A percentile compares a stretch with the other conserved stretches of the same genome.
Conservation (phyloP, 2,329 filamentous ascomycete genomes). For the Fusarium fracticaudum region DNA sequence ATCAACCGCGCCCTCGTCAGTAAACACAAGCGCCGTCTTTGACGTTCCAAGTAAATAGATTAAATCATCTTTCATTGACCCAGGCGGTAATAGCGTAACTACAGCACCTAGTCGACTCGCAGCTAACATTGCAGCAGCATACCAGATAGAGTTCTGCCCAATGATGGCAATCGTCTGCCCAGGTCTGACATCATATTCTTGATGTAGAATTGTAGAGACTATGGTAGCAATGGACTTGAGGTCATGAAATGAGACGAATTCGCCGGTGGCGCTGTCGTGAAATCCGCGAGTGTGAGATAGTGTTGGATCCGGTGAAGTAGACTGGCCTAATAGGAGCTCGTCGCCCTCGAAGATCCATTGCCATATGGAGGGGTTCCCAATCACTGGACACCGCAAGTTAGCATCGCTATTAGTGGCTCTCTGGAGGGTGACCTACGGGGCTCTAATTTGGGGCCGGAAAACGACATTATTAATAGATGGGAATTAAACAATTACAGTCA, state of each 20-base stretch:
- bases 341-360: background rate
- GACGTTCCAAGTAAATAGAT: background rate
- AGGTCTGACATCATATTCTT: background rate
- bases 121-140: background rate
- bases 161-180: background rate
- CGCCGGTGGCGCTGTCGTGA: background rate
- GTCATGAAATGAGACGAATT: background rate
- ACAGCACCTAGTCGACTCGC: background rate
- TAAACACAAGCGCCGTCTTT: background rate
- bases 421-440: background rate
- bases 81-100: background rate
- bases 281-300: background rate
- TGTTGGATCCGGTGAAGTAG: background rate
- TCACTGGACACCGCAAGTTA: background rate
- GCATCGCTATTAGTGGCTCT: background rate
- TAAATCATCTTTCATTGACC: background rate
- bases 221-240: background rate
- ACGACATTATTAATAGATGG: background rate
- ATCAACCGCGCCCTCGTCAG: background rate
- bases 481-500: background rate
- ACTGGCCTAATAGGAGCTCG: background rate
- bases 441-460: background rate
- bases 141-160: slow-evolving; percentile 1
- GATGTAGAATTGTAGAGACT: background rate
- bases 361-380: background rate